phyloP scores from a whole-genome alignment of 2,329 filamentous ascomycete genomes.

The Stemphylium vesicarium region DNA sequence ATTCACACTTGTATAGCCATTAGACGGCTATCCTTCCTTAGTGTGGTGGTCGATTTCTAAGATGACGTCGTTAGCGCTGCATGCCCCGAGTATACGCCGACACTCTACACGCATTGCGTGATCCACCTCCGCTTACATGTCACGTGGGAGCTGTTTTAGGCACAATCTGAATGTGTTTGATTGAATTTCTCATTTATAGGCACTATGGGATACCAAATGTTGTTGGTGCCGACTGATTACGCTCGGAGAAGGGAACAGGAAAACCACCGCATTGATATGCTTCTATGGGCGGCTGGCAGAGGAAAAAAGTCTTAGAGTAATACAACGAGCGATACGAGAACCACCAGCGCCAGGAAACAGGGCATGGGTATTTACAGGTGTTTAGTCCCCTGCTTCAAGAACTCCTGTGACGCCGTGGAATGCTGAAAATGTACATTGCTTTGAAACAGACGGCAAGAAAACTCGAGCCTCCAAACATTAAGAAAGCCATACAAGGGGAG shows the following conservation, averaged over 20 bases:
- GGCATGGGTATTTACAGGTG: slow-evolving; percentile 19
- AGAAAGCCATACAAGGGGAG: slow-evolving; percentile 1
- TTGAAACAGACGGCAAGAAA: background rate
- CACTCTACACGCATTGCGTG: background rate
- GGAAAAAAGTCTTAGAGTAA: slow-evolving; percentile 10
- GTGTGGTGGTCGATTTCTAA: slow-evolving; percentile 10
- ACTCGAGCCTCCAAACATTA: background rate
- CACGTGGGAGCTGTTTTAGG: too few relatives aligned
- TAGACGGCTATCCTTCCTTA: background rate
- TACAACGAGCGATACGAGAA: slow-evolving; percentile 6
- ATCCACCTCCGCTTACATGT: background rate
- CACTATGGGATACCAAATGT: background rate
- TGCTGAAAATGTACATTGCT: slow-evolving; percentile 5
- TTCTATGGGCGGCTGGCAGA: slow-evolving; percentile 1
- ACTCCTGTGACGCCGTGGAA: slow-evolving; percentile 11
- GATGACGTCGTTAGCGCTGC: slow-evolving; percentile 18
- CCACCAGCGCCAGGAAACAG: slow-evolving; percentile 1
- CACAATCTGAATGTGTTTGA: background rate
- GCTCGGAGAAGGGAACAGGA: slow-evolving; percentile 7
- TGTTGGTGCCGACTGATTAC: background rate
- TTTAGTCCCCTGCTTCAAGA: background rate
- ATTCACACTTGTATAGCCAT: background rate
- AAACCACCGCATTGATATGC: background rate
- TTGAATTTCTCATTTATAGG: background rate
- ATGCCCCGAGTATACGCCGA: slow-evolving; percentile 10